Evolutionary conservation across 1,284 basidiomycete genomes (phyloP).

Genomic region (Amylostereum areolatum): DNA sequence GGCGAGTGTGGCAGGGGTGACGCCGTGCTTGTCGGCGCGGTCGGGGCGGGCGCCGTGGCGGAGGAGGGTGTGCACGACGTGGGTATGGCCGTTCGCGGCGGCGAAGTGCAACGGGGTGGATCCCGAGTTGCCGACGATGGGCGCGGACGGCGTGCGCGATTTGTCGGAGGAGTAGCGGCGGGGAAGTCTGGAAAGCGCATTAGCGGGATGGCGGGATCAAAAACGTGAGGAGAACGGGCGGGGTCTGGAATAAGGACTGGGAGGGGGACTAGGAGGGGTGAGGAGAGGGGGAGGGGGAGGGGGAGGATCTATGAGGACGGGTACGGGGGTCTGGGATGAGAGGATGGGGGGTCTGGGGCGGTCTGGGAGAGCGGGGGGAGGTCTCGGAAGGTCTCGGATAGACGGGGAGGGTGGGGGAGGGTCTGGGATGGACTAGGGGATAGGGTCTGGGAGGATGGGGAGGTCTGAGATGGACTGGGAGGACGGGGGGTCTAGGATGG

Average conservation of each 20-base stretch:
- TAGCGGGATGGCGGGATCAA: too few species aligned
- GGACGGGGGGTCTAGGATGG: too few species aligned
- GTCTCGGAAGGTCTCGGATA: too few species aligned
- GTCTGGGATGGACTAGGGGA: too few species aligned
- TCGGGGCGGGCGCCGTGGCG: constrained; percentile 74
- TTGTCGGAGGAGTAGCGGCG: constrained; percentile 73
- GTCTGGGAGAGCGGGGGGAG: too few species aligned
- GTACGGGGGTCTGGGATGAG: background rate
- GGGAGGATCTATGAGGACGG: background rate
- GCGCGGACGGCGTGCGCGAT: constrained; percentile 52
- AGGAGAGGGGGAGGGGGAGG: background rate
- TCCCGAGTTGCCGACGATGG: constrained; percentile 75
- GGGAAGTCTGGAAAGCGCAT: constrained; percentile 47
- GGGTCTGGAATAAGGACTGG: too few species aligned
- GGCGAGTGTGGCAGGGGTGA: constrained; percentile 73
- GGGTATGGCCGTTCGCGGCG: constrained; percentile 82
- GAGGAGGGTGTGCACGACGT: constrained; percentile 71
- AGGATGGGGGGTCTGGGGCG: too few species aligned
- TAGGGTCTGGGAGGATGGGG: too few species aligned
- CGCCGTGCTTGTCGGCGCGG: constrained; percentile 80
- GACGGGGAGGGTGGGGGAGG: too few species aligned
- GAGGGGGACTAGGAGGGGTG: constrained; percentile 30
- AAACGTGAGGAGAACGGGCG: too few species aligned
- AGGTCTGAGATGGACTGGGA: too few species aligned
- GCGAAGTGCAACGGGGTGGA: constrained; percentile 95